Conservation (phyloP, 176 grass and related monocot genomes). For the Lolium perenne region DNA sequence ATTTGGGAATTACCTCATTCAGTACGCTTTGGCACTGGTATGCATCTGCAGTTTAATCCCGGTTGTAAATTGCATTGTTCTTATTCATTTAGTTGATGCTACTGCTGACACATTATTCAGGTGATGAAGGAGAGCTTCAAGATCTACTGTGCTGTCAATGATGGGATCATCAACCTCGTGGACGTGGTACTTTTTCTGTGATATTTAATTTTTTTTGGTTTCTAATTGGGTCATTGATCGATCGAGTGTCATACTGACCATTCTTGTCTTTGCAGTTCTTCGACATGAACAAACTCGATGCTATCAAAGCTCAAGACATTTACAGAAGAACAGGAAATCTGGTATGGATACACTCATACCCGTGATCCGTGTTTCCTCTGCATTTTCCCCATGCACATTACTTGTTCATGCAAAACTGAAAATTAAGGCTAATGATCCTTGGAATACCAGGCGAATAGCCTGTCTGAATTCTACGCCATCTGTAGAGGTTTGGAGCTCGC, state of each 20-base stretch:
- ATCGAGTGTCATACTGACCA: not conserved
- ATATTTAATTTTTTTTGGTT: slow-evolving; percentile 1
- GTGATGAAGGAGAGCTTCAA: slow-evolving; percentile 95
- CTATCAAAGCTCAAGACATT: slow-evolving; percentile 74
- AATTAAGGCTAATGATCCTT: slow-evolving; percentile 10
- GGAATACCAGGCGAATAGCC: slow-evolving; percentile 62
- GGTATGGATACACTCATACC: slow-evolving; percentile 34
- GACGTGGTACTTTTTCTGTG: slow-evolving; percentile 55
- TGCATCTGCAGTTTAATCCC: slow-evolving; percentile 11
- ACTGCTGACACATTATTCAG: slow-evolving; percentile 25
- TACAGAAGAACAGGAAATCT: slow-evolving; percentile 77
- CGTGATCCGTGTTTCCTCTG: not conserved
- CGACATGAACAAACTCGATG: slow-evolving; percentile 83
- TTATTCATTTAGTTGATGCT: not conserved
- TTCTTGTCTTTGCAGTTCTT: slow-evolving; percentile 65
- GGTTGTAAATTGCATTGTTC: not conserved
- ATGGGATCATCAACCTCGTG: slow-evolving; percentile 88
- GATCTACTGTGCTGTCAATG: slow-evolving; percentile 88
- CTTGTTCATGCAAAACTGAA: not conserved
- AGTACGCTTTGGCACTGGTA: slow-evolving; percentile 85
- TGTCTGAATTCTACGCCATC: slow-evolving; percentile 77
- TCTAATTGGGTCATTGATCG: too few species aligned
- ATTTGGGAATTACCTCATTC: slow-evolving; percentile 87
- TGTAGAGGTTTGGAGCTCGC: slow-evolving; percentile 83
- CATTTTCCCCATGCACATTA: not conserved